Evolutionary conservation across 129 eudicot species (phyloP), one percentile per base, ranked within the genome.

Genomic region (Flaveria robusta): DNA sequence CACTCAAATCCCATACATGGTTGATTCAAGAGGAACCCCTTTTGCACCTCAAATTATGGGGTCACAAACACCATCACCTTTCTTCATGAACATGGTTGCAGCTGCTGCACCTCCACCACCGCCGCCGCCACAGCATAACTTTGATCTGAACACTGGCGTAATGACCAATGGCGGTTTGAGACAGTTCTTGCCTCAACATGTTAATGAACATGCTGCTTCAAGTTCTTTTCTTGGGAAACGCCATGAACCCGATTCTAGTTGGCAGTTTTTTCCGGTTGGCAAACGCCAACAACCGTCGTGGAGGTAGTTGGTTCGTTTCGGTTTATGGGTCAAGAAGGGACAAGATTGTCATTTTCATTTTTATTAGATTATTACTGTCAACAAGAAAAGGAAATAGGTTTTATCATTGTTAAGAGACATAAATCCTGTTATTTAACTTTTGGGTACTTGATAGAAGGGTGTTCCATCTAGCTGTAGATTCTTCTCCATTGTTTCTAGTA

Each of bases 201-300:
- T 70, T 8, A 83, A 88, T n/a, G 91, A 83, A 62, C 88, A 87
- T 81, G 69, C 85, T 18, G 26, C 82, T 18, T 79, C 87, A 14
- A 78, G 88, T 70, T 81, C 87, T 43, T 78, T 75, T 68, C 63
- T 69, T 20, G 86, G 79, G 63, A 92, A 90, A 80, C 86, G 96
- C 3, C 85, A 83, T 72, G 97, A 87, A 80, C 88, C 90, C 0
- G 96, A 87, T 55, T 69, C 77, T 14, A 31, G 49, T 1, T 86
- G 88, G 87, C 91, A 92, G 52, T 52, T 76, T 63, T 86, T 69
- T 74, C 87, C 90, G 6, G 77, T 69, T 39, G 82, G 74, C 74
- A 89, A 78, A 58, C 91, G 88, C 23, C 90, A 71, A 55, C 88
- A 78, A 70, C 91, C 86, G 39, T 88, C 96, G 13, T 85, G 92